phyloP scores from a whole-genome alignment of 768 basidiomycete species.

The Ephemerocybe angulata region DNA sequence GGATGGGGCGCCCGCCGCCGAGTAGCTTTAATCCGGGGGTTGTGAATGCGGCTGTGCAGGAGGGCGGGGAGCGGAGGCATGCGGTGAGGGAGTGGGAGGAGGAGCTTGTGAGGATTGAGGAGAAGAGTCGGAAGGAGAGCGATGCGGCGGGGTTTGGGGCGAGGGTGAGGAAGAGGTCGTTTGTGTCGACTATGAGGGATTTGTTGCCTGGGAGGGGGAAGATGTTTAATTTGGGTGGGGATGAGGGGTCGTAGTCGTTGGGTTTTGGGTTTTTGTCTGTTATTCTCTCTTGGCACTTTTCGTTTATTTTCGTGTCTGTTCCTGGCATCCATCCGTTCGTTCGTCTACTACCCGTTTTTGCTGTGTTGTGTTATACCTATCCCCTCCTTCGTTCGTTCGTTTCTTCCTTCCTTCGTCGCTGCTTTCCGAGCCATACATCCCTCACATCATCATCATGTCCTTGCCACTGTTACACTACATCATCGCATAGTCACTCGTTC shows the following conservation, averaged over 20 bases:
- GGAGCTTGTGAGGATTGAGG: conserved; percentile 70
- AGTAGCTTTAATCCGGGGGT: neutral
- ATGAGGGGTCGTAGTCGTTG: neutral
- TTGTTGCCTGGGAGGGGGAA: conserved; percentile 2
- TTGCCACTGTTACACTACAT: neutral
- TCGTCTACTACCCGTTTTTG: neutral
- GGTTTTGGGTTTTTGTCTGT: neutral
- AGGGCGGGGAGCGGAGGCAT: conserved; percentile 24
- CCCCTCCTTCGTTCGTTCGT: neutral
- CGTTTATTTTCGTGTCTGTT: neutral
- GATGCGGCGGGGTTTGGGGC: conserved; percentile 43
- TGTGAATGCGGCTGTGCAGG: neutral
- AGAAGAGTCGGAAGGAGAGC: conserved; percentile 50
- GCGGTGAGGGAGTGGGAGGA: conserved; percentile 71
- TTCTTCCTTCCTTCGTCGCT: neutral
- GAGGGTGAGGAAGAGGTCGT: conserved; percentile 32
- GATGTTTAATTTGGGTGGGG: conserved; percentile 1
- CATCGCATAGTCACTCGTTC: neutral
- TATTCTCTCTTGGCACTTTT: conserved; percentile 1
- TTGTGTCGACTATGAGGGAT: conserved; percentile 18
- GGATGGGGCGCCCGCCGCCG: neutral
- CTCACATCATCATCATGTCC: neutral
- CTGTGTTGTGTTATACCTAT: neutral
- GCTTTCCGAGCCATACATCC: neutral
- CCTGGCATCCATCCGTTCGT: neutral